Evolutionary conservation across 345 rosid genomes (phyloP).

Genomic region (Brassica nigra): DNA sequence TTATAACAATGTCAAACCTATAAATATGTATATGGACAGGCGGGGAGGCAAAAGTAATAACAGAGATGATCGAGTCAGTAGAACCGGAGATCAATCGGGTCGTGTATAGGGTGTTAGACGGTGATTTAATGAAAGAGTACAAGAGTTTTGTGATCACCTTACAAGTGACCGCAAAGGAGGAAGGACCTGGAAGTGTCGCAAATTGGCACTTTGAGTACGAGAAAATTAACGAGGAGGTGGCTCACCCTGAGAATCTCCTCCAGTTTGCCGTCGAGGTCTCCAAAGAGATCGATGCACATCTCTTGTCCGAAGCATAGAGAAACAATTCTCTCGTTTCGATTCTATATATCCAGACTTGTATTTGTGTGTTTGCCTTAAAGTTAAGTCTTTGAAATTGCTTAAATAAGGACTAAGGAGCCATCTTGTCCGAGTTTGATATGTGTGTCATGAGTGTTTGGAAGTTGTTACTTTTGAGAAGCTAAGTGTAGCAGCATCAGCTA

Average conservation of each 20-base stretch:
- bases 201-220: constrained; percentile 43
- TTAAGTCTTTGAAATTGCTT: not conserved
- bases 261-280: constrained; percentile 12
- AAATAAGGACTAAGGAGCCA: constrained; percentile 9
- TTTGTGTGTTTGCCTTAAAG: not conserved
- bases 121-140: constrained; percentile 30
- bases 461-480: constrained; percentile 3
- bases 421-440: not conserved
- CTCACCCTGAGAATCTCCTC: constrained; percentile 34
- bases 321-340: not conserved
- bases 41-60: constrained; percentile 21
- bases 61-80: constrained; percentile 3
- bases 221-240: constrained; percentile 36
- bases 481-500: not conserved
- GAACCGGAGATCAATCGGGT: constrained; percentile 15
- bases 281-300: constrained; percentile 37
- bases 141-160: constrained; percentile 11
- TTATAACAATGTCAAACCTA: not conserved
- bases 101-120: constrained; percentile 16
- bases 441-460: not conserved
- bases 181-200: constrained; percentile 16
- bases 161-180: constrained; percentile 24
- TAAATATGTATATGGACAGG: not conserved
- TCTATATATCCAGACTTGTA: not conserved
- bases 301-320: constrained; percentile 18